Base-by-base conservation (phyloP, 345 rosid species). In the Gynandropsis gynandra region DNA sequence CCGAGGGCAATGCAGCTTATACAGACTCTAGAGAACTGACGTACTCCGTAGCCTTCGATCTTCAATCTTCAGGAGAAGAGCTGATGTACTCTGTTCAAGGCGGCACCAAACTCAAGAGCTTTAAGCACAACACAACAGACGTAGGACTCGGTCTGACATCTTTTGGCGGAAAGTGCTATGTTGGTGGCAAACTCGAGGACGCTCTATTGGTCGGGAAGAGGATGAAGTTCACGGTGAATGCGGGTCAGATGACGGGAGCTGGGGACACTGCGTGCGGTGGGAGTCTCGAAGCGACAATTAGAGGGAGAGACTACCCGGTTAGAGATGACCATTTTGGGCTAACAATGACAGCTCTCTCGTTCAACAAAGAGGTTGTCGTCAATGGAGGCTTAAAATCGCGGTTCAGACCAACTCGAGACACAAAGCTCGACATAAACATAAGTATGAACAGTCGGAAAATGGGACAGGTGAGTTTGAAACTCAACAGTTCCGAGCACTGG, bases 251-350 rank as follows among this genome's bases (percentile, higher is more conserved):
- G 70, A 79, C 64, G 27, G 86, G 89, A 56, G 54, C 73, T 7
- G 93, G 72, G 43, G 31, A 55, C 36, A 72, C 78, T 66, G 95
- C 89, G 15, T 75, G 76, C 16, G 95, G 95, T 34, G 95, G 89
- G 59, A 77, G 77, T 60, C 16, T 85, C 16, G 95, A 80, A 65
- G 96, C 84, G 16, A 73, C 68, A 10, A 31, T 87, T 21, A 74
- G 84, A 75, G 98, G 96, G 67, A 71, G 71, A 46, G 89, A 87
- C 63, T 85, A 77, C 74, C 98, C 93, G 1, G 73, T 77, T 61
- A 81, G 75, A 72, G 75, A 70, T 36, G 93, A 82, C 18, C 73
- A 56, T 20, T 61, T 74, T 27, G 73, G 79, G 49, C 46, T 92
- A 50, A 65, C 79, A 14, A 64, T 80, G 76, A 66, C 89, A 3